These are phyloP conservation scores for Aspergillus olivimuriae DNA, from an alignment of 495 filamentous ascomycete species.

Conservation along the genomic window DNA sequence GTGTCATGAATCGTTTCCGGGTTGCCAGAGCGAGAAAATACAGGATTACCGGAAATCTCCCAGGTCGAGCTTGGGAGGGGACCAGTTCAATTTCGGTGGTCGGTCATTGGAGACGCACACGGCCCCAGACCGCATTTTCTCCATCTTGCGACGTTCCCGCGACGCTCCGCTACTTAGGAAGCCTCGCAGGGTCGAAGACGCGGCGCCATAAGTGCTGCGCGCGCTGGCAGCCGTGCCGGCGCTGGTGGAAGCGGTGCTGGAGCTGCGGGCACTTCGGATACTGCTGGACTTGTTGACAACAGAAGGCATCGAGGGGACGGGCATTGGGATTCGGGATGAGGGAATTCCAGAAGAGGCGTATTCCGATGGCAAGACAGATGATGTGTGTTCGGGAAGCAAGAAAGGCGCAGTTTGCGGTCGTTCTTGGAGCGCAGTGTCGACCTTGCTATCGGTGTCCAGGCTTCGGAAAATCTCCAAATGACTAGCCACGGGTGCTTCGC, in stretches of 20 bases:
- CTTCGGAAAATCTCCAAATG: slow-evolving; percentile 18
- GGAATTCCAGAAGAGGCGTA: slow-evolving; percentile 14
- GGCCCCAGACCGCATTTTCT: slow-evolving; percentile 22
- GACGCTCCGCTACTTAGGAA: slow-evolving; percentile 28
- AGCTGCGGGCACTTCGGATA: slow-evolving; percentile 37
- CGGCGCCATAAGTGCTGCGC: slow-evolving; percentile 35
- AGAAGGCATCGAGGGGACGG: slow-evolving; percentile 30
- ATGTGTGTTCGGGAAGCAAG: slow-evolving; percentile 8
- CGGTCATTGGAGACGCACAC: slow-evolving; percentile 29
- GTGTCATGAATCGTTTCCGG: neutral
- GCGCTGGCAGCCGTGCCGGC: slow-evolving; percentile 26
- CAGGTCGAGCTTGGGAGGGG: slow-evolving; percentile 36
- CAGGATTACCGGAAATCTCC: slow-evolving; percentile 26
- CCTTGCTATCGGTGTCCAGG: slow-evolving; percentile 11
- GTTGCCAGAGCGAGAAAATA: neutral
- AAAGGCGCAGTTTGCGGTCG: slow-evolving; percentile 22
- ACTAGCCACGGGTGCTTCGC: slow-evolving; percentile 1
- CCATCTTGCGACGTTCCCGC: slow-evolving; percentile 28
- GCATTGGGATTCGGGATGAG: slow-evolving; percentile 27
- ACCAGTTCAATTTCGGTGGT: slow-evolving; percentile 38
- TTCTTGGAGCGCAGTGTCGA: slow-evolving; percentile 12
- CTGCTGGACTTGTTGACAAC: slow-evolving; percentile 29
- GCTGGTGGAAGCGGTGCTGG: slow-evolving; percentile 35
- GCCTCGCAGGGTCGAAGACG: slow-evolving; percentile 35
- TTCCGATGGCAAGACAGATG: slow-evolving; percentile 21